phyloP scores from a whole-genome alignment of 2,329 filamentous ascomycete genomes.

The Plectosphaerella cucumerina region DNA sequence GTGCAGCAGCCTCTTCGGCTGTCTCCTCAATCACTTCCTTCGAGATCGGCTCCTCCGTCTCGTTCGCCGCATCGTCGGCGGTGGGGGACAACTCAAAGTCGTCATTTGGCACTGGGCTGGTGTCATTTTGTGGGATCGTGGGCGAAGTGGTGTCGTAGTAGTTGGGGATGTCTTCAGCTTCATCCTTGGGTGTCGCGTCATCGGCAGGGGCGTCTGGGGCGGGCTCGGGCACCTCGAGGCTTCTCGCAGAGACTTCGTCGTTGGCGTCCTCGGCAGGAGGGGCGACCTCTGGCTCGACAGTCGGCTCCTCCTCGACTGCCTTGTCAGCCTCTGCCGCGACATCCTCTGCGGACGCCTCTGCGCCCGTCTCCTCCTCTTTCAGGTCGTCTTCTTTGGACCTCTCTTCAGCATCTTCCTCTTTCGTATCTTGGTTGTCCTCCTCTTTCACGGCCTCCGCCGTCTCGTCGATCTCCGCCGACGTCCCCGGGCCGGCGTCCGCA shows the following conservation, averaged over 20 bases:
- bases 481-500: neutral
- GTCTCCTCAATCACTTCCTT: no score
- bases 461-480: neutral
- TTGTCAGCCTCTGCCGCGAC: neutral
- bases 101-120: neutral
- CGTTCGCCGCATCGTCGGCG: neutral
- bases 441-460: neutral
- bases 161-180: neutral
- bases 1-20: no score
- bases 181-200: neutral
- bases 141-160: neutral
- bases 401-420: neutral
- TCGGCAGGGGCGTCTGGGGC: neutral
- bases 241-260: neutral
- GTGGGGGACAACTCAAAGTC: neutral
- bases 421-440: neutral
- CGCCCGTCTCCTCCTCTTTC: neutral
- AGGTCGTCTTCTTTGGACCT: neutral
- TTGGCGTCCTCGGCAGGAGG: constrained; percentile 9
- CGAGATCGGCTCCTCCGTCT: neutral
- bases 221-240: neutral
- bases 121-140: neutral
- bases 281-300: neutral
- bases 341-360: neutral
- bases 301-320: neutral